Evolutionary conservation across 306 rosid genomes (phyloP), one percentile per base, ranked within the genome.

Genomic region (Prunus salicina): DNA sequence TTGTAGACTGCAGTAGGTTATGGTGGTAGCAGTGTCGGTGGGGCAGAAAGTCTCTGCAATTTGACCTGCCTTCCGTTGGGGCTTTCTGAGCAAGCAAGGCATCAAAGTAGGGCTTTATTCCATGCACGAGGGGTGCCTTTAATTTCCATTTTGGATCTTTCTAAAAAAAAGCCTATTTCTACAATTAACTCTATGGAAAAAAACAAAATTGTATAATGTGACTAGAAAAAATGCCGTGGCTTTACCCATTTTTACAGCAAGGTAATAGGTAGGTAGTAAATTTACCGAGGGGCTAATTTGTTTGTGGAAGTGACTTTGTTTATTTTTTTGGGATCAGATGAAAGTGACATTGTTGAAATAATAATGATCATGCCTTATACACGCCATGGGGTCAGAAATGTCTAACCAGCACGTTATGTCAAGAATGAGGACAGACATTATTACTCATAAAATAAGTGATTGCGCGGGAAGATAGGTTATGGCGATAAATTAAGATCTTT

Each of bases 121-220:
- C 73, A 32, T 30, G 73, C 73, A 69, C 45, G 73, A 69, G 73
- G 60, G 58, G 25, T 5, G 41, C 45, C 45, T 28, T 53, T 51
- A 27, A 3, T 25, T 49, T 16, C 45, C 16, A 24, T 56, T 46
- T 38, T 58, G 25, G 18, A 11, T 60, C 24, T 24, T 22, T n/a
- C 27, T 38, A n/a, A 3, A 56, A 22, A 12, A 12, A 47, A 2
- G 52, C 13, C 52, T 38, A 38, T 38, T 38, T 38, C 43, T 38
- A 38, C 43, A 38, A 38, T 7, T 7, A 7, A 38, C 43, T 34
- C 41, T 34, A 34, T 1, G 41, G 41, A 34, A 55, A 55, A n/a
- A n/a, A 8, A n/a, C 11, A 53, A 53, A 51, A 15, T 5, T 1
- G 3, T 18, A 16, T 16, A 15, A 19, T 16, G 56, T 51, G 20